A percentile compares a stretch with the other conserved stretches of the same genome.
Evolutionary conservation across 1,284 basidiomycete genomes (phyloP).

Genomic region (Leccinum brunneo-olivaceum): DNA sequence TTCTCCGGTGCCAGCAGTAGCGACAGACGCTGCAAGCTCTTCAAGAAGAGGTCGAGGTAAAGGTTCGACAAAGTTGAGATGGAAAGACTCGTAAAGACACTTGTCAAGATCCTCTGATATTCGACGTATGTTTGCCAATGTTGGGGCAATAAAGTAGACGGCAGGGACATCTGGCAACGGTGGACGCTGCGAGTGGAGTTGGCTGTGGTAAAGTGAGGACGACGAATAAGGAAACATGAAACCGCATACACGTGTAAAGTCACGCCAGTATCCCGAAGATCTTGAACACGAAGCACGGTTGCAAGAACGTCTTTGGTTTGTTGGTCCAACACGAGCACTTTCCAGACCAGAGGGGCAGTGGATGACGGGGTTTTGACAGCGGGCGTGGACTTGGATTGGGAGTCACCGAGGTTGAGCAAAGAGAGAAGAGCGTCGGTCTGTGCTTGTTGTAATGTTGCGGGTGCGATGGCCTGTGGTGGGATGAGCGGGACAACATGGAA

Average conservation of each 20-base stretch:
- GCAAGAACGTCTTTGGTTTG: conserved; percentile 94
- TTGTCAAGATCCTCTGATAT: conserved; percentile 88
- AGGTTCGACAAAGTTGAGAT: conserved; percentile 93
- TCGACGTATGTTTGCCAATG: conserved; percentile 77
- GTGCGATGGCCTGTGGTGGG: conserved; percentile 19
- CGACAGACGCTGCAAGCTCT: conserved; percentile 87
- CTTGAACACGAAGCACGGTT: conserved; percentile 91
- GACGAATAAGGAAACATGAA: background rate
- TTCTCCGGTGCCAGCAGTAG: conserved; percentile 79
- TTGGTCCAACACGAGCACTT: conserved; percentile 92
- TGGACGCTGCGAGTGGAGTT: conserved; percentile 86
- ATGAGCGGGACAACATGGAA: background rate
- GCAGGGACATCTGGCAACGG: conserved; percentile 93
- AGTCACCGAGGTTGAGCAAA: conserved; percentile 57
- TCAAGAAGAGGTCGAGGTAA: conserved; percentile 85
- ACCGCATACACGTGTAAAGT: conserved; percentile 90
- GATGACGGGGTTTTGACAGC: conserved; percentile 43
- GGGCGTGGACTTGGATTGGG: conserved; percentile 25
- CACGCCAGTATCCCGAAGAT: conserved; percentile 92
- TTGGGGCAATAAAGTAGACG: conserved; percentile 94
- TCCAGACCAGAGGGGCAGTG: conserved; percentile 87
- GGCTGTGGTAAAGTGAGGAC: conserved; percentile 44
- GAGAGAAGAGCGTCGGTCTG: conserved; percentile 70
- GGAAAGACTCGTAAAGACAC: conserved; percentile 86
- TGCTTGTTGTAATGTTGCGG: conserved; percentile 64